These are phyloP conservation scores for Incumbomyces delicatus DNA, from an alignment of 2,329 filamentous ascomycete genomes.

Conservation along the genomic window DNA sequence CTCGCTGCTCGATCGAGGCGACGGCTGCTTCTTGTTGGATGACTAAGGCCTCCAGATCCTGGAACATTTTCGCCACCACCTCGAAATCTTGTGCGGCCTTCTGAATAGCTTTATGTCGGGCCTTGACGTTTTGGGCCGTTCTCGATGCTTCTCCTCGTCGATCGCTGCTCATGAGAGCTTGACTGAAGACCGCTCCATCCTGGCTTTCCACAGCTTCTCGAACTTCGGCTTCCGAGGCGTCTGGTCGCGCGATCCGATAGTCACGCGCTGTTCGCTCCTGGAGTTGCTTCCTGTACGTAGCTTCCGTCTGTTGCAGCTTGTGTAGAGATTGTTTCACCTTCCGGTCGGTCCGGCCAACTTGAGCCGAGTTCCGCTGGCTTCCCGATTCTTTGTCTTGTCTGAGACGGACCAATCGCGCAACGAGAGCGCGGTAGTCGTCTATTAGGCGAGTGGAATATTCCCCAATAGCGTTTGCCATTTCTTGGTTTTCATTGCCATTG, in stretches of 20 bases:
- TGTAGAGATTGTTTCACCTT: constrained; percentile 72
- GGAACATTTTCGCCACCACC: constrained; percentile 77
- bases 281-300: constrained; percentile 67
- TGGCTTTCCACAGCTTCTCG: constrained; percentile 64
- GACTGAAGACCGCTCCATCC: constrained; percentile 74
- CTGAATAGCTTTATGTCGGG: constrained; percentile 75
- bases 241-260: constrained; percentile 78
- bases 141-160: constrained; percentile 71
- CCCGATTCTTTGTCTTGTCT: constrained; percentile 72
- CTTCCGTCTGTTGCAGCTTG: constrained; percentile 70
- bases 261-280: constrained; percentile 79
- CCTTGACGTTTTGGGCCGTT: constrained; percentile 68
- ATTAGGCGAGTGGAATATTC: constrained; percentile 68
- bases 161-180: constrained; percentile 72
- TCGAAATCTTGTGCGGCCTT: constrained; percentile 89
- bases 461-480: constrained; percentile 61
- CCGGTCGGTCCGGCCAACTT: constrained; percentile 72
- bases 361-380: constrained; percentile 62
- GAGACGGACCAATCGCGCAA: constrained; percentile 67
- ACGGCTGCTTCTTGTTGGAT: constrained; percentile 77
- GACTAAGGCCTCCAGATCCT: constrained; percentile 77
- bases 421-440: constrained; percentile 68
- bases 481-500: constrained; percentile 63
- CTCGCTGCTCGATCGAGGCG: constrained; percentile 73
- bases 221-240: constrained; percentile 70